Evolutionary conservation across 352 stramenopile species (phyloP), one percentile per base, ranked within the genome.

Genomic region (Phytophthora pinifolia): DNA sequence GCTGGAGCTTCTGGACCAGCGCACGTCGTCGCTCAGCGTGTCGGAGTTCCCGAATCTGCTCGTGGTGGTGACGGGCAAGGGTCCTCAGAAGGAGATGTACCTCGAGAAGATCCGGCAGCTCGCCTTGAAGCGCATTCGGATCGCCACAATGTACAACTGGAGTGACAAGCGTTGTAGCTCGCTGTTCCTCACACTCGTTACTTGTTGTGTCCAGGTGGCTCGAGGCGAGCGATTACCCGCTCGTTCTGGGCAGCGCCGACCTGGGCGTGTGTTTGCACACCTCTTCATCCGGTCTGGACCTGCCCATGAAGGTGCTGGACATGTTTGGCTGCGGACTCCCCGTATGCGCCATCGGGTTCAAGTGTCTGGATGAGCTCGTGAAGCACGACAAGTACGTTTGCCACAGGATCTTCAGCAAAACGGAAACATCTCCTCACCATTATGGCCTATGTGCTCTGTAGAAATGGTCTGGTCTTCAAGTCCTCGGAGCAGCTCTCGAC

Each of bases 221-320:
- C 17, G 95, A 98, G 65, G 83, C 94, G 20, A 79, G 66, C 8
- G 96, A 99, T 71, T 99, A 99, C 73, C 97, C 97, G 9, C 72
- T 94, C 20, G 67, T 99, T 9, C 59, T 97, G 12, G 96, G 93
- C 53, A 97, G 81, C 39, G 94, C 94, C 1, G 98, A 99, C 64
- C 59, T 99, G 1, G 98, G 97, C 36, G 84, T 99, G 32, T 99
- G 91, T 29, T 79, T 99, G n/a, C 98, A 99, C 79, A 99, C 95
- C 9, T 99, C 94, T 4, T 99, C 96, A 3, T 98, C 89, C 5
- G 98, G 97, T 1, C 70, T 99, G 30, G 98, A 99, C 73, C 71
- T 99, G 36, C 98, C 98, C 5, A 99, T 99, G 97, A 99, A 99
- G 55, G 96, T 99, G 37, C 75, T 99, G 30, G 98, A 99, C 74